Evolutionary conservation across 139 green algal genomes (phyloP), one percentile per base, ranked within the genome.

Genomic region (Coelastrella sp.): DNA sequence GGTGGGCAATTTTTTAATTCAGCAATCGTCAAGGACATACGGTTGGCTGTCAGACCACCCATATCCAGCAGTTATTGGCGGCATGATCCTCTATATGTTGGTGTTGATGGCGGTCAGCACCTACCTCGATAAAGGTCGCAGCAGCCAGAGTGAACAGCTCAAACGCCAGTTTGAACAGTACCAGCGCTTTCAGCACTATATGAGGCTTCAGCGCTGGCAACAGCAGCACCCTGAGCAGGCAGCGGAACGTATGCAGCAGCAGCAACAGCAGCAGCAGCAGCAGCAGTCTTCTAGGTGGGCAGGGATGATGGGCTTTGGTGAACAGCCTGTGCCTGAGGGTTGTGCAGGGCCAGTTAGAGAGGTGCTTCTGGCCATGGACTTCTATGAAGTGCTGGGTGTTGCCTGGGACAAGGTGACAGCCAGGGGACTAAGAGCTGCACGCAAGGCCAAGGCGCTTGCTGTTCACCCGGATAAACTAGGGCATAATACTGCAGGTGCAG

Each of bases 361-460:
- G 41, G 71, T 79, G 71, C 41, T 79, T 13, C n/a, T 32, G 27
- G 71, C 71, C 15, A 79, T 79, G 71, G 71, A 79, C n/a, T 79
- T 41, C 43, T 79, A 43, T 63, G 71, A 79, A 62, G 71, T 79
- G 25, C 71, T 79, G 9, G 71, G 41, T n/a, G 43, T 79, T 21
- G n/a, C n/a, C 4, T 79, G 69, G 69, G 38, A 63, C 15, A 11
- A 62, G 1, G n/a, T 27, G 7, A 62, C 11, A n/a, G 9, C 43
- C 9, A 63, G 30, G 43, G n/a, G 3, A 0, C n/a, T 79, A 8
- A 79, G 62, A 62, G 69, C 69, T 32, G 69, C 69, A 30, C 41
- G 69, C n/a, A 79, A 62, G 41, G 69, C 69, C 32, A 48, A 37
- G 25, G 69, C 69, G 17, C 69, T 79, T n/a, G n/a, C 69, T 38